These are phyloP conservation scores for Cochlearia excelsa DNA, from an alignment of 345 rosid species.

Conservation along the genomic window DNA sequence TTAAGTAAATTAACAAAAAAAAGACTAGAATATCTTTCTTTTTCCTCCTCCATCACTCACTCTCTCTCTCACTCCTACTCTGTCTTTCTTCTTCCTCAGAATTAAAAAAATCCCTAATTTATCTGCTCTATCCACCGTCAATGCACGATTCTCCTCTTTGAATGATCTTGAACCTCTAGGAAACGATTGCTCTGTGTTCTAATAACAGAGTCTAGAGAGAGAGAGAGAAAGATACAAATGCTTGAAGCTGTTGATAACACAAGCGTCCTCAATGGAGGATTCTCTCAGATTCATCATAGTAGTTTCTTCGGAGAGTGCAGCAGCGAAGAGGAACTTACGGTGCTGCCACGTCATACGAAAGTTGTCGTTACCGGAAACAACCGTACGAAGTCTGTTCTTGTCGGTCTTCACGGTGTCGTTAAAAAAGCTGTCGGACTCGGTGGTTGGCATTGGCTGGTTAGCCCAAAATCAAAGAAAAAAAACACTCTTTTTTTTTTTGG, in stretches of 20 bases:
- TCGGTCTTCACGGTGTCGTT: slow-evolving; percentile 91
- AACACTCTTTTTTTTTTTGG: too few species aligned
- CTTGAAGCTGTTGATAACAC: slow-evolving; percentile 68
- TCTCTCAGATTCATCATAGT: slow-evolving; percentile 45
- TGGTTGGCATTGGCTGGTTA: slow-evolving; percentile 99
- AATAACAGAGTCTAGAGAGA: not conserved
- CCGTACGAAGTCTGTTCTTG: slow-evolving; percentile 92
- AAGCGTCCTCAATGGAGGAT: slow-evolving; percentile 52
- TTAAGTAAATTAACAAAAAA: too few species aligned
- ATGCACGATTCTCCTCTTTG: not conserved
- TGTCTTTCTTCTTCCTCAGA: too few species aligned
- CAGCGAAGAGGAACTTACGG: slow-evolving; percentile 94
- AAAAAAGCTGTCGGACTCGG: slow-evolving; percentile 97
- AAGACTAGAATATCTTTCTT: too few species aligned
- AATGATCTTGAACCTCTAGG: not conserved
- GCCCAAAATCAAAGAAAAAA: not conserved
- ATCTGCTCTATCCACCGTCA: too few species aligned
- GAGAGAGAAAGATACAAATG: slow-evolving; percentile 38
- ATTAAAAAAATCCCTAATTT: too few species aligned
- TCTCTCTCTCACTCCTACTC: too few species aligned
- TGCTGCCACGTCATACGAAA: slow-evolving; percentile 90
- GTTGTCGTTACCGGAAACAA: slow-evolving; percentile 95
- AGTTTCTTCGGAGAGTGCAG: slow-evolving; percentile 68
- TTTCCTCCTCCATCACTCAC: too few species aligned
- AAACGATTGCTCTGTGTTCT: slow-evolving; percentile 8